Evolutionary conservation across 306 rosid genomes (phyloP), one percentile per base, ranked within the genome.

Genomic region (Abrus precatorius): DNA sequence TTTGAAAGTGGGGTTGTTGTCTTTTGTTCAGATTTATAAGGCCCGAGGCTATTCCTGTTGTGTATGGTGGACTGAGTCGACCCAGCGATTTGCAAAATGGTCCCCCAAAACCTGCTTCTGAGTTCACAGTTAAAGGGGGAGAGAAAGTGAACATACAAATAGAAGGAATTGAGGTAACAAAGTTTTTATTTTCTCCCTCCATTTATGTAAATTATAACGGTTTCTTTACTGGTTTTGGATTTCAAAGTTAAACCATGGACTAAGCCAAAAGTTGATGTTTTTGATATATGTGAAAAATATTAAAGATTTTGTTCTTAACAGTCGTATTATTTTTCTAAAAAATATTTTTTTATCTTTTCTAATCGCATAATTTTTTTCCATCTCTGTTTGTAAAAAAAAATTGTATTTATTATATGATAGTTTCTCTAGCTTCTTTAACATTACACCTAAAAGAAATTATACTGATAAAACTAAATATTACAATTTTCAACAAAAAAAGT

Each of bases 81-180:
- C 90, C 84, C 7, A 86, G 86, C 38, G 98, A 93, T 82, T 81
- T 83, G 69, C 97, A 86, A 71, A 87, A 90, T 40, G 97, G 91
- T 70, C 96, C 98, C 30, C 94, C 98, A 7, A 93, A 95, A 73
- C 97, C 97, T 12, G 99, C 99, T 65, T 93, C 98, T 13, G 98
- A 93, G 83, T 95, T 95, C 88, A 84, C 88, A 28, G 91, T 95
- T 54, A 95, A 92, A 86, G 96, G 97, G 36, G 97, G 97, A 45
- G 98, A 94, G 90, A 94, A 90, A 84, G 98, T 94, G 59, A 94
- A 94, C 91, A 94, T 94, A 29, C 97, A 94, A 84, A 94, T 94
- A 1, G 98, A 92, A 85, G 98, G 98, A 65, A 92, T 94, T 78
- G 98, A 94, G 97, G 98, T 94, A 53, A 57, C 27, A 66, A 74